Conservation (phyloP, 2,329 filamentous ascomycete species). For the Aspergillus quadricinctus region DNA sequence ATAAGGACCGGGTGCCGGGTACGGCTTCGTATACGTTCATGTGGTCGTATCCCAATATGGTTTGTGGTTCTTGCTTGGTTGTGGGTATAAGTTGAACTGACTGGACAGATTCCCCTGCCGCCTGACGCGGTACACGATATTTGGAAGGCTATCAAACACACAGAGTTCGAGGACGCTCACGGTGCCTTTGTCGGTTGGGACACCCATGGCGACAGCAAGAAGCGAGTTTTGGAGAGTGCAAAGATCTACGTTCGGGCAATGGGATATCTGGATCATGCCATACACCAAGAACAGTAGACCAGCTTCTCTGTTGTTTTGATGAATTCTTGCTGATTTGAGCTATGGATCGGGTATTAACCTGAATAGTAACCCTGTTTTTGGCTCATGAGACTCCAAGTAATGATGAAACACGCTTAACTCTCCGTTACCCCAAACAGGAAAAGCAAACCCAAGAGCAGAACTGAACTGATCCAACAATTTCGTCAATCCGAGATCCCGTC, state of each 20-base stretch:
- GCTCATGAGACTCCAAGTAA: neutral
- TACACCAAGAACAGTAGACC: conserved; percentile 20
- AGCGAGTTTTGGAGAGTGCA: conserved; percentile 68
- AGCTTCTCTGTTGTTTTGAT: neutral
- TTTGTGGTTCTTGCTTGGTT: conserved; percentile 17
- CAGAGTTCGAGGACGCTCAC: conserved; percentile 63
- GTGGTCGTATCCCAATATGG: conserved; percentile 68
- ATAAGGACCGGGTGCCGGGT: conserved; percentile 33
- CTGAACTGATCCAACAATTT: neutral
- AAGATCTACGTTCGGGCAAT: conserved; percentile 60
- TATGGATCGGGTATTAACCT: neutral
- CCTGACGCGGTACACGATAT: conserved; percentile 62
- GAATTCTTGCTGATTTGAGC: neutral
- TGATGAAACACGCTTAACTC: neutral
- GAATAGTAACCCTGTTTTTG: neutral
- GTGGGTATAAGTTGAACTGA: conserved; percentile 1
- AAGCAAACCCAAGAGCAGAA: neutral
- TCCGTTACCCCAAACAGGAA: neutral
- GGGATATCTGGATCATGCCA: conserved; percentile 32
- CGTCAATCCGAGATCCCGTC: neutral
- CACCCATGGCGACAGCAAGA: conserved; percentile 57
- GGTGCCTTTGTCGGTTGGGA: conserved; percentile 64
- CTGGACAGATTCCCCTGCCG: conserved; percentile 63
- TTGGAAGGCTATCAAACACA: conserved; percentile 61
- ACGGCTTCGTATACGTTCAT: conserved; percentile 62